Evolutionary conservation across 1,284 basidiomycete genomes (phyloP).

Genomic region (Cystobasidium slooffiae): DNA sequence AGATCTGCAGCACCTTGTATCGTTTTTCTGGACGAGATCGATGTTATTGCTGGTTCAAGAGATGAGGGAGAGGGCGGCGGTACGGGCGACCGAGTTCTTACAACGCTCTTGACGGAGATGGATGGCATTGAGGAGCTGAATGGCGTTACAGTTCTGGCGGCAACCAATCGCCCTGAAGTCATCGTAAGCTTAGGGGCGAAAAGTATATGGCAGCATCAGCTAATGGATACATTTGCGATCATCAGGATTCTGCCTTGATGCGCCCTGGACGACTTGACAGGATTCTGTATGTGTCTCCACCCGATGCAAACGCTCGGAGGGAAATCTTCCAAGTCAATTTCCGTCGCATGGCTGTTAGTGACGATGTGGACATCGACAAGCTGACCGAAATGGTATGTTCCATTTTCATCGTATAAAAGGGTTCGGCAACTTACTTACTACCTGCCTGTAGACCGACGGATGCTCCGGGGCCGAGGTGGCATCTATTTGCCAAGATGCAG

Average conservation of each 20-base stretch:
- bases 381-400: constrained; percentile 73
- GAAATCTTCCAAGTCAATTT: constrained; percentile 84
- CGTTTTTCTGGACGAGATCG: constrained; percentile 98
- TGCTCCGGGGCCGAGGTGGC: constrained; percentile 96
- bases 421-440: constrained; percentile 1
- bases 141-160: constrained; percentile 91
- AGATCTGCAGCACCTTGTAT: constrained; percentile 91
- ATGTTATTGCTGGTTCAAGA: constrained; percentile 84
- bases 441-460: constrained; percentile 75
- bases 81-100: constrained; percentile 82
- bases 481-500: constrained; percentile 94
- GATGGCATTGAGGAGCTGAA: constrained; percentile 92
- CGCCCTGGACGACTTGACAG: constrained; percentile 94
- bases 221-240: background rate
- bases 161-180: constrained; percentile 92
- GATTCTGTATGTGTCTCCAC: constrained; percentile 91
- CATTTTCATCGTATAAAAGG: constrained; percentile 1
- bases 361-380: constrained; percentile 68
- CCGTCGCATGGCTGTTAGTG: constrained; percentile 76
- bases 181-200: constrained; percentile 65
- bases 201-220: background rate
- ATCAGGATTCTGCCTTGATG: constrained; percentile 88
- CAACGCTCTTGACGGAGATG: constrained; percentile 95
- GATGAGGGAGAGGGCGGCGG: constrained; percentile 64
- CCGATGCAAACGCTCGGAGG: constrained; percentile 73